A percentile compares a stretch with the other conserved stretches of the same genome.
Evolutionary conservation across 164 flowering plant genomes (phyloP).

Genomic region (Vitis cinerea): DNA sequence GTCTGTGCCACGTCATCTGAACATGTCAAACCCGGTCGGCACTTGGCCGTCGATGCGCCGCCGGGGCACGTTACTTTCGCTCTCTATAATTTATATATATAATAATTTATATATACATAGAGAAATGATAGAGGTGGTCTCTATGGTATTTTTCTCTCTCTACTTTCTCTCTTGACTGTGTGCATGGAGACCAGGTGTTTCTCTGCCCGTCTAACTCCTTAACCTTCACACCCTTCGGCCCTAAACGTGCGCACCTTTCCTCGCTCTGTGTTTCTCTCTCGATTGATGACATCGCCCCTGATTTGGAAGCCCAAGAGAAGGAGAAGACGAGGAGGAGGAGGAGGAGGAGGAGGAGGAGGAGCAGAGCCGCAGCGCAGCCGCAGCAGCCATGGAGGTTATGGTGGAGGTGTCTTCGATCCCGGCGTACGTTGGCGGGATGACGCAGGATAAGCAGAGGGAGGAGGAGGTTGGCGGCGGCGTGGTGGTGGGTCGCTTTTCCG

Average conservation of each 20-base stretch:
- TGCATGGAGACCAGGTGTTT: too few relatives aligned
- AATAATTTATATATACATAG: too few relatives aligned
- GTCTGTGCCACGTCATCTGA: conserved; percentile 17
- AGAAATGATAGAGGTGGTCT: neutral
- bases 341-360: conserved; percentile 33
- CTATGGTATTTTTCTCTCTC: neutral
- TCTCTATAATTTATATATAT: neutral
- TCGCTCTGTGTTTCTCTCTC: conserved; percentile 1
- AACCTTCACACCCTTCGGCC: neutral
- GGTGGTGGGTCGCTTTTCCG: too few relatives aligned
- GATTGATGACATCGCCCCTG: conserved; percentile 34
- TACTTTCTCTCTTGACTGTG: neutral
- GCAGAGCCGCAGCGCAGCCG: too few relatives aligned
- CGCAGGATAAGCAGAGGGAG: conserved; percentile 13
- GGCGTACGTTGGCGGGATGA: conserved; percentile 15
- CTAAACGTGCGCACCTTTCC: neutral
- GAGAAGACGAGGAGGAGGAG: conserved; percentile 28
- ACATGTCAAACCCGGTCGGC: conserved; percentile 23
- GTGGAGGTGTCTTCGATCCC: conserved; percentile 25
- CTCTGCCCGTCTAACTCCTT: neutral
- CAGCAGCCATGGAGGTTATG: conserved; percentile 35
- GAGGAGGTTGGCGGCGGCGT: neutral
- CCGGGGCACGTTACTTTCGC: conserved; percentile 10
- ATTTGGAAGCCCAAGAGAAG: conserved; percentile 13
- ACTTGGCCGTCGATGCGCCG: conserved; percentile 2